phyloP scores from a whole-genome alignment of 169 alveolate species.

The Perkinsus chesapeaki region DNA sequence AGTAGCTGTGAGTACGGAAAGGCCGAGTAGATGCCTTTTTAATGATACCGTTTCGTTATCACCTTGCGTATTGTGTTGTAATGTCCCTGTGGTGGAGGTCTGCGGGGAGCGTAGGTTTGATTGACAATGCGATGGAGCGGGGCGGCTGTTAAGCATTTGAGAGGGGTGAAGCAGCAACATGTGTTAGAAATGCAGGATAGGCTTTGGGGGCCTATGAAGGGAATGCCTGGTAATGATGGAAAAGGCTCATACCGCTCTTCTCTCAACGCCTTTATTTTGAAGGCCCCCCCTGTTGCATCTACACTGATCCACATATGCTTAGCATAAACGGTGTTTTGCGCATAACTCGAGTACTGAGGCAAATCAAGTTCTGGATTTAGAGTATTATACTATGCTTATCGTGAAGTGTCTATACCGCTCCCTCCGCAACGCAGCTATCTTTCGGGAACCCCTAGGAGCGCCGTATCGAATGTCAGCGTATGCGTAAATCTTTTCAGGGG shows the following conservation, averaged over 20 bases:
- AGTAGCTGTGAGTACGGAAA: background rate
- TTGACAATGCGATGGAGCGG: conserved; percentile 2
- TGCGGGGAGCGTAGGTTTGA: background rate
- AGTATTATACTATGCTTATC: no score
- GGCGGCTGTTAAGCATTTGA: background rate
- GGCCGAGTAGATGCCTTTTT: background rate
- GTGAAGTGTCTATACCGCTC: no score
- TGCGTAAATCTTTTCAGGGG: background rate
- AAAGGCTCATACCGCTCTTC: no score
- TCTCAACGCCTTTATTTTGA: no score
- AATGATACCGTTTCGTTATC: background rate
- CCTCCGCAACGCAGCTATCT: no score
- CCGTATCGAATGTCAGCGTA: no score
- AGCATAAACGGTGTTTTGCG: no score
- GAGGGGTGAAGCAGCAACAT: background rate
- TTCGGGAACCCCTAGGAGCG: no score
- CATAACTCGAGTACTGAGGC: no score
- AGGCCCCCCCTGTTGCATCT: no score
- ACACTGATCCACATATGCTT: no score
- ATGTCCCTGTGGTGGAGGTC: background rate
- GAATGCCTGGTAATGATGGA: background rate
- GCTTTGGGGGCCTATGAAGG: background rate
- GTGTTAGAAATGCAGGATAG: background rate
- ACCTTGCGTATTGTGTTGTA: background rate
- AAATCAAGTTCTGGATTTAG: no score